Conservation (phyloP, 768 basidiomycete genomes). For the Tricholoma sp. region DNA sequence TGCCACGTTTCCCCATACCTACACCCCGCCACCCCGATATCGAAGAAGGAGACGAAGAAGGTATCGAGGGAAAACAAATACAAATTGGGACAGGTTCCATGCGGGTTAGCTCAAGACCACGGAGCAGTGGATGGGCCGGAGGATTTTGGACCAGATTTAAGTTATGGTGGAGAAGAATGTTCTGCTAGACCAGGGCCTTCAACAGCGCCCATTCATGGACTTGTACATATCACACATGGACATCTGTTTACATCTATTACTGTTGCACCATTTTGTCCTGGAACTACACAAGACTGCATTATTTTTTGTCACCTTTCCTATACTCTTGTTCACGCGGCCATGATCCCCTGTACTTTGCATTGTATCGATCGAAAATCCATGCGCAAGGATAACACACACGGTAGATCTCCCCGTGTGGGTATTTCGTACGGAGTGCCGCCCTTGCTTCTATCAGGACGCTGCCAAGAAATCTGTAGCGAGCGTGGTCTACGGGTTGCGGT, state of each 20-base stretch:
- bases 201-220: slow-evolving; percentile 2
- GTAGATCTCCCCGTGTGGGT: not conserved
- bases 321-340: not conserved
- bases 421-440: not conserved
- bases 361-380: not conserved
- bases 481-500: not conserved
- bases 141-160: slow-evolving; percentile 76
- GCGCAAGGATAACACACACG: not conserved
- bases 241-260: slow-evolving; percentile 16
- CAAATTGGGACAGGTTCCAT: slow-evolving; percentile 80
- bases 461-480: not conserved
- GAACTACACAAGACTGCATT: slow-evolving; percentile 5
- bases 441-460: not conserved
- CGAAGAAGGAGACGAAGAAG: slow-evolving; percentile 64
- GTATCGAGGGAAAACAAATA: slow-evolving; percentile 50
- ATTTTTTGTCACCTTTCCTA: not conserved
- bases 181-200: slow-evolving; percentile 46
- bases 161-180: slow-evolving; percentile 74
- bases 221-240: slow-evolving; percentile 1
- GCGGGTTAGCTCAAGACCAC: slow-evolving; percentile 63
- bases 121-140: slow-evolving; percentile 66
- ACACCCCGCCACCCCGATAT: slow-evolving; percentile 46
- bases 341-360: not conserved
- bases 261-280: slow-evolving; percentile 12
- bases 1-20: slow-evolving; percentile 63